Base-by-base conservation (phyloP, 805 yeast species). In the Kazachstania psychrophila region DNA sequence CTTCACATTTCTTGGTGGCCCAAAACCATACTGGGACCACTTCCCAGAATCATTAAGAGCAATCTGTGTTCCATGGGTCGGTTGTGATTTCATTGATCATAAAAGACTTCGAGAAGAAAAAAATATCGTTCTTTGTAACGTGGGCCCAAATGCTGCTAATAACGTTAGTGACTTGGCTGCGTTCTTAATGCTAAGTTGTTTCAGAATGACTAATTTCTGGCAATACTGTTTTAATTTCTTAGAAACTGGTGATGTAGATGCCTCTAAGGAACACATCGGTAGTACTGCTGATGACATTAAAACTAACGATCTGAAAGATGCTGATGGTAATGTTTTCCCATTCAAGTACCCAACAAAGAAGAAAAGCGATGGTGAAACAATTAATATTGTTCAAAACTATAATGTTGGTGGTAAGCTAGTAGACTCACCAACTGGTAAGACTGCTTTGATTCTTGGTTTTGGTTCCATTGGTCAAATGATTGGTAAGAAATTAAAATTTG, bases 121-220 rank as follows among this genome's bases (percentile, higher is more conserved):
- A 25, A 70, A 69, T 11, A 72, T 83, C 19, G 49, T 61, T 6
- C 63, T 83, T 41, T 73, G 82, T 41, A 79, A 83, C 50, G 77
- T 76, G 38, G 72, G 83, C 41, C 61, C 70, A 9, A 61, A 66
- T 27, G 75, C 80, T 0, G 73, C 82, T 1, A 73, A 66, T 28
- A 79, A 81, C 12, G 94, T 83, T 19, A 82, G 88, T 3, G 94
- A 83, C 44, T 60, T 77, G 40, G 89, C 79, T 3, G 59, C 80
- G 31, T 69, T 62, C 49, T 66, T 77, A 45, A 62, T 81, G 0
- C 53, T 82, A 39, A 68, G 75, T 26, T 69, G 75, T 16, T 79
- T 78, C 61, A 66, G 92, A 44, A 68, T 69, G 54, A 73, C 74
- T 40, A 55, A 67, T 1, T 56, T 67, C 31, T 72, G 73, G 52